Evolutionary conservation across 805 yeast species (phyloP), one percentile per base, ranked within the genome.

Genomic region (Lipomyces mesembrius): DNA sequence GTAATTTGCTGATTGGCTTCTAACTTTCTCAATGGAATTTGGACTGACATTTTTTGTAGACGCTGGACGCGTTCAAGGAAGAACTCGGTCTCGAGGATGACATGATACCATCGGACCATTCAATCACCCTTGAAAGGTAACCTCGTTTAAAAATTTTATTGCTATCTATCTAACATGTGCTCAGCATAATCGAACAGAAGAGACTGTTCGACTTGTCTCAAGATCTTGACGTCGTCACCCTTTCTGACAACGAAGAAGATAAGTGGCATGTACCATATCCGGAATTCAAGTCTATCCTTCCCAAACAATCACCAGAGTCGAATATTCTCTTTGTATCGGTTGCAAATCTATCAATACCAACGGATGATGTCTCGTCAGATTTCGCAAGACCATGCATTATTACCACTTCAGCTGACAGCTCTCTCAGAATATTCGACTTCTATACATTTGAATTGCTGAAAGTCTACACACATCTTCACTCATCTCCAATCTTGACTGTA

Each of bases 81-180:
- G 73, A 70, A 32, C 57, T 68, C 4, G 73, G 73, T 8, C 55
- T 70, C 34, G 73, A 70, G 35, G 72, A 70, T 62, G 66, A 70
- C 57, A 70, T 70, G 73, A 66, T 68, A 63, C 72, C 72, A 7
- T 57, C 63, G 17, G 71, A 69, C 37, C 72, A 67, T 27, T 61
- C 71, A 14, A 67, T 63, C 60, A 69, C 69, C 3, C 52, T 70
- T 25, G 73, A 70, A 53, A 69, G 70, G 73, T 66, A 46, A 22
- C 9, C 49, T 29, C 17, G 60, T 17, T 17, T 8, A 14, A 61
- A 12, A 14, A 2, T n/a, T 20, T 25, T 11, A 34, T 54, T 55
- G 55, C 27, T 49, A 51, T 22, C 11, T 35, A 17, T 22, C 59
- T 49, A 35, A 43, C 51, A 12, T 11, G 4, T 27, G 60, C 12